Evolutionary conservation across 192 early-diverging fungal genomes (phyloP).

Genomic region (Phycomyces blakesleeanus): DNA sequence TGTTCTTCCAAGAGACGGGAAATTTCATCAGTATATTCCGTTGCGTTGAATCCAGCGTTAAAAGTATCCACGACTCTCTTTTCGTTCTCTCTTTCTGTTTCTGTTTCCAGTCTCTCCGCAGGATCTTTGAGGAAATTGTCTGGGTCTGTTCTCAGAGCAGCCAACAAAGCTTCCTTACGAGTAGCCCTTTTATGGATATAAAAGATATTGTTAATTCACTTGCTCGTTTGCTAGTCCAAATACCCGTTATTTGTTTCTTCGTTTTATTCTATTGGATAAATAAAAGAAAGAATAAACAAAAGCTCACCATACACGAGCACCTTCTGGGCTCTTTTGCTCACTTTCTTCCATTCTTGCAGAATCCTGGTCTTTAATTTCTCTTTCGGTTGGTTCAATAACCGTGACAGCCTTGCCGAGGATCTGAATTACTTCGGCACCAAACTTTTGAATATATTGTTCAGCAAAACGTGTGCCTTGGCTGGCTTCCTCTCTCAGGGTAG

Average conservation of each 20-base stretch:
- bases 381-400: constrained; percentile 31
- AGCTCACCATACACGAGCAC: constrained; percentile 21
- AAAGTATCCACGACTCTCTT: constrained; percentile 41
- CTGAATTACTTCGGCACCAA: constrained; percentile 41
- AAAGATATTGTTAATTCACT: neutral
- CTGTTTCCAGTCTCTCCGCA: constrained; percentile 25
- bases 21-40: constrained; percentile 48
- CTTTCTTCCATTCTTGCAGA: constrained; percentile 25
- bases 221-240: no score
- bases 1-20: constrained; percentile 39
- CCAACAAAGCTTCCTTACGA: constrained; percentile 44
- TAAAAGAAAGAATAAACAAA: no score
- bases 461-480: constrained; percentile 41
- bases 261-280: no score
- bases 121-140: constrained; percentile 40
- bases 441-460: constrained; percentile 49
- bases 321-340: constrained; percentile 17
- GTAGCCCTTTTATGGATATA: constrained; percentile 25
- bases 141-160: constrained; percentile 39
- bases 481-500: constrained; percentile 24
- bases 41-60: constrained; percentile 40
- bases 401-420: constrained; percentile 41
- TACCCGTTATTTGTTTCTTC: no score
- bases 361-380: constrained; percentile 15
- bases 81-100: constrained; percentile 32